These are phyloP conservation scores for Salvia miltiorrhiza DNA, from an alignment of 257 asterid genomes.

Conservation along the genomic window DNA sequence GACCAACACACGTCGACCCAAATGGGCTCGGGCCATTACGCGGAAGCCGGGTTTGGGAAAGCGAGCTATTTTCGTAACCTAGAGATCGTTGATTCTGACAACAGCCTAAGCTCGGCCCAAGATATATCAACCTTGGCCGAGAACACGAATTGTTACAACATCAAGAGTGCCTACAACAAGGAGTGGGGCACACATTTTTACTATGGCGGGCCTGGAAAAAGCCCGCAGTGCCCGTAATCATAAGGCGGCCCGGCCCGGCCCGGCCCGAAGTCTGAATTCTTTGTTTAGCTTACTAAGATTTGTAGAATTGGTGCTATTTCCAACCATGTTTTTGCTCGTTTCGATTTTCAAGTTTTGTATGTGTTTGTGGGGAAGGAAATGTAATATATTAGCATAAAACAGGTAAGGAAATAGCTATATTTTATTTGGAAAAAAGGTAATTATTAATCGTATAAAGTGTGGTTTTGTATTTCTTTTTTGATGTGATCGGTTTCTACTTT, in stretches of 20 bases:
- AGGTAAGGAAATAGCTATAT: conserved; percentile 57
- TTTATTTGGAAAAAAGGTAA: conserved; percentile 9
- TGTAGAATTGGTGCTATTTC: conserved; percentile 49
- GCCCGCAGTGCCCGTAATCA: conserved; percentile 43
- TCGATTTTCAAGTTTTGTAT: conserved; percentile 23
- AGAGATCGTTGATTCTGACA: conserved; percentile 78
- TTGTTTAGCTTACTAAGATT: conserved; percentile 19
- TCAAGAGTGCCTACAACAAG: conserved; percentile 53
- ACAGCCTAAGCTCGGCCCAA: conserved; percentile 61
- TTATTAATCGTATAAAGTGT: conserved; percentile 19
- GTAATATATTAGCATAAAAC: conserved; percentile 52
- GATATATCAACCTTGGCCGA: conserved; percentile 71
- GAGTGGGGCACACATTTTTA: conserved; percentile 90
- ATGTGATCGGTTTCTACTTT: background rate
- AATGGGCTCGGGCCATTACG: conserved; percentile 90
- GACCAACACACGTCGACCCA: conserved; percentile 76
- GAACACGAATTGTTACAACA: conserved; percentile 70
- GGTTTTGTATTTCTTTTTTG: background rate
- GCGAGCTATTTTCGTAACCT: conserved; percentile 79
- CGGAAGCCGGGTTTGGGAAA: conserved; percentile 66
- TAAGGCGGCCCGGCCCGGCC: background rate
- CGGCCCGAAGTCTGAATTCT: conserved; percentile 26
- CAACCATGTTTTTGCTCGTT: conserved; percentile 48
- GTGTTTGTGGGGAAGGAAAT: conserved; percentile 2
- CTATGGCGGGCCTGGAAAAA: conserved; percentile 93